Evolutionary conservation across 1,139 yeast species (phyloP), one percentile per base, ranked within the genome.

Genomic region (Nadsonia starkeyi-henricii): DNA sequence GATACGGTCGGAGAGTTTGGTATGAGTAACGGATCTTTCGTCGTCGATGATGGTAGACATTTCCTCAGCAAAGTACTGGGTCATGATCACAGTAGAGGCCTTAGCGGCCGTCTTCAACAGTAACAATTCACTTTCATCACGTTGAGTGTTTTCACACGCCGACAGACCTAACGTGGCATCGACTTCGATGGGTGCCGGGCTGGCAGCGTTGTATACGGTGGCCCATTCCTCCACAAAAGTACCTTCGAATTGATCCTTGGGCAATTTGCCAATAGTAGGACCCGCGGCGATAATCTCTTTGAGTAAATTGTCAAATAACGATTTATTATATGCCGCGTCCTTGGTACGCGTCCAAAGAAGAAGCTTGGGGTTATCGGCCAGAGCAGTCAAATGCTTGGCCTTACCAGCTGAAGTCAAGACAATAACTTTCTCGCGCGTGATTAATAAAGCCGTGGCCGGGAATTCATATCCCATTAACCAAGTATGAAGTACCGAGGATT

Each of bases 391-490:
- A 66, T 88, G 83, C 62, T 81, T 85, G 47, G 95, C 88, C 59
- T 89, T 89, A n/a, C 88, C 86, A 48, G 80, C 82, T 39, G 93
- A 81, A 0, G 97, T 89, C 52, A 89, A 73, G 51, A 91, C 71
- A 17, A 78, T 67, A 46, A 81, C 70, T 57, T 78, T 78, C 44
- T 75, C 75, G 49, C 75, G 73, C 4, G 85, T 76, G 52, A 89
- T 69, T 48, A 75, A 78, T 51, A 91, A 67, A 43, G 80, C 81
- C 1, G 97, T 88, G 50, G 94, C 93, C 20, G 95, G 94, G 61
- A 91, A 89, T 62, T 93, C 97, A 62, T 89, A 91, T 5, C 97
- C 96, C 51, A 91, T 70, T 51, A 91, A 70, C 97, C 97, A 91
- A 47, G 83, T 83, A 56, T 89, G 97, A 46, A 89, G 67, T 46